Conservation (phyloP, 441 rosid species). For the Erysimum pusillum region DNA sequence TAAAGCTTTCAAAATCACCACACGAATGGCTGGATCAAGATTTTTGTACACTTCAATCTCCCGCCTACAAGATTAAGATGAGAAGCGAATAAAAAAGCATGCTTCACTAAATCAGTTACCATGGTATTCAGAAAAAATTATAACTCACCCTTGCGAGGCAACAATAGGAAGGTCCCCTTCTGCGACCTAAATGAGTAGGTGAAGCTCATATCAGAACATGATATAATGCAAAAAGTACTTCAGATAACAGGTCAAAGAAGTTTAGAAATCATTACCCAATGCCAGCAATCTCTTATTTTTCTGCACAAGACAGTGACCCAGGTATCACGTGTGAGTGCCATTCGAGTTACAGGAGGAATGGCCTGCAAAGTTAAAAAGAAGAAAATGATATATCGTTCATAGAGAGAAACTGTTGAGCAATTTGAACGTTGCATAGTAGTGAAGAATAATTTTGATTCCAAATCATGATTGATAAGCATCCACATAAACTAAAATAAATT, state of each 20-base stretch:
- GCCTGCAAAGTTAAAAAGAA: conserved; percentile 62
- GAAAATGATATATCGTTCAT: conserved; percentile 2
- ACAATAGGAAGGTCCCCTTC: conserved; percentile 97
- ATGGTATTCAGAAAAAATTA: conserved; percentile 41
- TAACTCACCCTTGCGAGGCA: conserved; percentile 95
- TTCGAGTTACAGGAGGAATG: conserved; percentile 92
- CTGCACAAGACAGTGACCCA: conserved; percentile 98
- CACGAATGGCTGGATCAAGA: conserved; percentile 95
- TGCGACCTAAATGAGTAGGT: conserved; percentile 74
- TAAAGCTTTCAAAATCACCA: conserved; percentile 93
- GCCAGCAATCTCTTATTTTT: conserved; percentile 99
- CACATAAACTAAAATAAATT: conserved; percentile 12
- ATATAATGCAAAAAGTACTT: conserved; percentile 27
- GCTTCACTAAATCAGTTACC: conserved; percentile 24
- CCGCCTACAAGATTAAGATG: conserved; percentile 57
- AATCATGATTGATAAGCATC: conserved; percentile 17
- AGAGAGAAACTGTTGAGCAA: not conserved
- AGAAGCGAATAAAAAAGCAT: conserved; percentile 44
- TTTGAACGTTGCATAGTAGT: conserved; percentile 1
- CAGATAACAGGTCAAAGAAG: conserved; percentile 44
- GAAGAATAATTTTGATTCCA: conserved; percentile 9
- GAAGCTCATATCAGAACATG: conserved; percentile 40
- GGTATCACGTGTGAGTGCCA: conserved; percentile 96
- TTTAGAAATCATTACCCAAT: conserved; percentile 76
- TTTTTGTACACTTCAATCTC: conserved; percentile 83